Percentiles rank a stretch among this genome's conserved stretches.
phyloP scores from a whole-genome alignment of 768 basidiomycete species.

The Trametes sanguinea region DNA sequence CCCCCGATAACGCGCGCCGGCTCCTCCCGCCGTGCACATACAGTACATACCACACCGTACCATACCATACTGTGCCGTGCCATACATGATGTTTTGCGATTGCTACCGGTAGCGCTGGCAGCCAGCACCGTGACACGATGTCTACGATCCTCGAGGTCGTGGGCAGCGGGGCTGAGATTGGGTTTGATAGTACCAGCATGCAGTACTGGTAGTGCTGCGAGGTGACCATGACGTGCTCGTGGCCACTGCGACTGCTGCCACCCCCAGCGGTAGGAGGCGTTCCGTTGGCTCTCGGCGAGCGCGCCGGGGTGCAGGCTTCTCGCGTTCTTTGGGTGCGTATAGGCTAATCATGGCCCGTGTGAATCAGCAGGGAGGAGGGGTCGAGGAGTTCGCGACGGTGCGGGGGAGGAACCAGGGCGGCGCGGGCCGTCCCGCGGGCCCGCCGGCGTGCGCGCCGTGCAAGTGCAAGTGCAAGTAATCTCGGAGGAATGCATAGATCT shows the following conservation, averaged over 20 bases:
- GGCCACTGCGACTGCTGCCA: too few species aligned
- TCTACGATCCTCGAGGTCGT: too few species aligned
- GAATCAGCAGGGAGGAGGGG: background rate
- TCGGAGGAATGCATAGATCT: background rate
- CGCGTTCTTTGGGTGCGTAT: constrained; percentile 2
- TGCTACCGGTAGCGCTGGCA: background rate
- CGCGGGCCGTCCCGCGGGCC: constrained; percentile 3
- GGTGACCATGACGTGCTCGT: too few species aligned
- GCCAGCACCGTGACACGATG: too few species aligned
- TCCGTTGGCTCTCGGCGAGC: background rate
- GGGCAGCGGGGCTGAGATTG: background rate
- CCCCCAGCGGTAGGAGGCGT: background rate
- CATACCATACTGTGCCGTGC: too few species aligned
- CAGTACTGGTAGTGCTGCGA: background rate
- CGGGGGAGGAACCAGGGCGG: background rate
- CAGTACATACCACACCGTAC: too few species aligned
- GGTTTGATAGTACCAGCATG: constrained; percentile 17
- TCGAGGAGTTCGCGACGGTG: too few species aligned
- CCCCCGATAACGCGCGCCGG: constrained; percentile 7
- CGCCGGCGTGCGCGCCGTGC: background rate
- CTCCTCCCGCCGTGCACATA: background rate
- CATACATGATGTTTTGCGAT: background rate
- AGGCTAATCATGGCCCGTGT: constrained; percentile 16
- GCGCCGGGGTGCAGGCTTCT: background rate
- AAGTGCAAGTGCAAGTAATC: background rate